A percentile compares a stretch with the other conserved stretches of the same genome.
Evolutionary conservation across 1,139 yeast species (phyloP).

Genomic region (Tardiomyces blankii): DNA sequence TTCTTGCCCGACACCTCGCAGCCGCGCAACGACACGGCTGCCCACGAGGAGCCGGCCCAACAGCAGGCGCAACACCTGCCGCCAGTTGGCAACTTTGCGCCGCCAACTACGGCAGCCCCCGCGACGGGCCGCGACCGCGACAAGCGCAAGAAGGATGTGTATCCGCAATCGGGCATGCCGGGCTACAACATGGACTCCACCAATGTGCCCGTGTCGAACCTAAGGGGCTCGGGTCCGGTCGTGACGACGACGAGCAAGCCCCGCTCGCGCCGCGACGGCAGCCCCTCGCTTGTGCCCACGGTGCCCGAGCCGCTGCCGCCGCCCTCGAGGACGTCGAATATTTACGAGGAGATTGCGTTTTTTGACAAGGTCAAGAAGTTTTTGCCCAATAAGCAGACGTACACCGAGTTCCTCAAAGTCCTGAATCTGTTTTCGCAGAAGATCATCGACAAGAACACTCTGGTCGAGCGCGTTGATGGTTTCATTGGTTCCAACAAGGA

Average conservation of each 20-base stretch:
- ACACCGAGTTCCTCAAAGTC: slow-evolving; percentile 82
- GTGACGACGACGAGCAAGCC: slow-evolving; percentile 5
- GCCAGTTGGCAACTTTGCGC: slow-evolving; percentile 93
- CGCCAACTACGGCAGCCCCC: slow-evolving; percentile 33
- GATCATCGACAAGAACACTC: slow-evolving; percentile 69
- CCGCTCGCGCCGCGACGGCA: slow-evolving; percentile 27
- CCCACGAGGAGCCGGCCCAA: slow-evolving; percentile 10
- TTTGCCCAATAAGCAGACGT: slow-evolving; percentile 80
- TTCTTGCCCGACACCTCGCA: slow-evolving; percentile 71
- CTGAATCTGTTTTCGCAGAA: slow-evolving; percentile 82
- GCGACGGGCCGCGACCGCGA: neutral
- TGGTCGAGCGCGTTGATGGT: slow-evolving; percentile 76
- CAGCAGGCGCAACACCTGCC: slow-evolving; percentile 51
- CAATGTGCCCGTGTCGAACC: slow-evolving; percentile 28
- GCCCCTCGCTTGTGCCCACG: slow-evolving; percentile 73
- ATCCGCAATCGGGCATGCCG: neutral
- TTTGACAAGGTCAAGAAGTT: slow-evolving; percentile 89
- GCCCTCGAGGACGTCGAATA: slow-evolving; percentile 20
- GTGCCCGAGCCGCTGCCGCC: slow-evolving; percentile 68
- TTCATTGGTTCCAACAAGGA: slow-evolving; percentile 77
- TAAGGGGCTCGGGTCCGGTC: slow-evolving; percentile 19
- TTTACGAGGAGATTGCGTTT: slow-evolving; percentile 70
- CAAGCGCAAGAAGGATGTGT: neutral
- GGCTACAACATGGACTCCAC: slow-evolving; percentile 10
- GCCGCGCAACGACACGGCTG: slow-evolving; percentile 9